Base-by-base conservation (phyloP, 148 eudicot species). In the Diospyros lotus region DNA sequence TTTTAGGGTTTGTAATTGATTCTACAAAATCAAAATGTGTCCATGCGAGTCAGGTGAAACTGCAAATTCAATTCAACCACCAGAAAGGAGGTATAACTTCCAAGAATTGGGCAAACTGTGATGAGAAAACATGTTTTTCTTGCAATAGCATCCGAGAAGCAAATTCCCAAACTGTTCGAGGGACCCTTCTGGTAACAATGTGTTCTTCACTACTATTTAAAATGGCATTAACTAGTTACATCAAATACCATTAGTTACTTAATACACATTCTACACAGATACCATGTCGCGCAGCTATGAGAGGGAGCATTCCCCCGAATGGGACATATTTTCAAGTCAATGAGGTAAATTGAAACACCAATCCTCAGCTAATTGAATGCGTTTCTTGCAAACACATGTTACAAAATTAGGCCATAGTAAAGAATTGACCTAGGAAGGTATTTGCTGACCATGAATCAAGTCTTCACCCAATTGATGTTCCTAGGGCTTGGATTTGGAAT, bases 291-390 rank as follows among this genome's bases (percentile, higher is more conserved):
- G 87, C 98, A 55, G 94, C 96, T 41, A 79, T 68, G 68, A 84
- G 84, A 59, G 96, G 89, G 53, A 75, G 65, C 6, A 91, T 93
- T 81, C 90, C 98, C 1, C 84, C 88, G 0, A 89, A 91, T 44
- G 96, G 90, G 56, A 91, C 98, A 38, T 93, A 91, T 67, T 93
- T 93, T 66, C 98, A 93, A 76, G 78, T 84, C 39, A 91, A 93
- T 55, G 98, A 93, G 97, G 98, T 93, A 85, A 58, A 70, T 60
- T 6, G 42, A 40, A 61, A 2, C 13, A 38, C 64, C 18, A 61
- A 61, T n/a, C 5, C 18, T 15, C 18, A 6, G 7, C 1, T 9
- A 14, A n/a, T n/a, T n/a, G n/a, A n/a, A n/a, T n/a, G n/a, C n/a
- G n/a, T n/a, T n/a, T n/a, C n/a, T n/a, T n/a, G n/a, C n/a, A n/a